Base-by-base conservation (phyloP, 2,329 filamentous ascomycete species). In the Fusarium austroafricanum region DNA sequence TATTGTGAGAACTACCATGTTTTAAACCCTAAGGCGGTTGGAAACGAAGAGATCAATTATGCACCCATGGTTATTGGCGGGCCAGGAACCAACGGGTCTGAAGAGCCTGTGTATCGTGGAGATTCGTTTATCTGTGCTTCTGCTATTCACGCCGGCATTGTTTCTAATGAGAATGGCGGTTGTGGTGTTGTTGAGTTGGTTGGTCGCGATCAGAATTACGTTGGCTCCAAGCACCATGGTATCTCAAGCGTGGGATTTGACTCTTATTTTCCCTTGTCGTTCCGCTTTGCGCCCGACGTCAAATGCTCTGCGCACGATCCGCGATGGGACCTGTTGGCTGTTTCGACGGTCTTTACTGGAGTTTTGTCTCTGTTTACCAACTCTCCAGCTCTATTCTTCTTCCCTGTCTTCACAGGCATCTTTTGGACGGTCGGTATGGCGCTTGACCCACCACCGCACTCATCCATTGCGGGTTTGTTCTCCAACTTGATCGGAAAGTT, bases 341-440 rank as follows among this genome's bases (percentile, higher is more conserved):
- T 98, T 10, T 96, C 94, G 0, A 84, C 95, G 23, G 87, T 89
- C 50, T 97, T 96, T 71, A 92, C 94, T 3, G 85, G 87, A 26
- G 77, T 94, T 0, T 78, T 98, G 12, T 94, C 93, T 5, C 81
- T 99, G 7, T 94, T 96, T 77, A 95, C 92, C 3, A 89, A 89
- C 1, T 93, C 90, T 0, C 89, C 94, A 0, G 84, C 87, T 2
- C 84, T 95, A 2, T 96, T 98, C 80, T 97, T 96, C 84, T 93
- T 93, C 77, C 90, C 89, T 49, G 84, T 89, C 35, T 98, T 97
- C 72, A 84, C 90, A 52, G 92, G 91, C 72, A 83, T 97, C 37
- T 98, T 97, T 80, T 92, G 92, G 82, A 94, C 97, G 67, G 92
- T 97, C 17, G 94, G 93, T 9, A 86, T 98, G 71, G 95, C 93